phyloP scores from a whole-genome alignment of 192 early-diverging fungal genomes.

The Phycomyces blakesleeanus region DNA sequence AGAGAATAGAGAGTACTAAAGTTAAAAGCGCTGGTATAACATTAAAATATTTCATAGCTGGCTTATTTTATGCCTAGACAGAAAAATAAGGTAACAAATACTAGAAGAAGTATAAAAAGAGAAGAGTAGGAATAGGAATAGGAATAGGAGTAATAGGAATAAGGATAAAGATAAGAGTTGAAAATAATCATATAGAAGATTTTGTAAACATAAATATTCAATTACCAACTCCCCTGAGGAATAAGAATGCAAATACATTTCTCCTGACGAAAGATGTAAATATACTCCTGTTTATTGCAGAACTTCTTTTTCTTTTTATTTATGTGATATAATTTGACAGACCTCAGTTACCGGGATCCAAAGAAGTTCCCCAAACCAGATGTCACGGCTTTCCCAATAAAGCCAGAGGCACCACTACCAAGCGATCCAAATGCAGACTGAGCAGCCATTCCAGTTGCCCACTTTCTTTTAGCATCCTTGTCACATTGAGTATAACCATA shows the following conservation, averaged over 20 bases:
- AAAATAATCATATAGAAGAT: background rate
- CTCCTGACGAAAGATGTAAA: background rate
- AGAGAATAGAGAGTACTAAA: background rate
- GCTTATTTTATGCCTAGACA: background rate
- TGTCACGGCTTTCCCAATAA: slow-evolving; percentile 30
- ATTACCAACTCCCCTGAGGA: background rate
- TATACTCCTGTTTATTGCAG: background rate
- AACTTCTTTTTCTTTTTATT: background rate
- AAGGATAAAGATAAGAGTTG: background rate
- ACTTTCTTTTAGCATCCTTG: slow-evolving; percentile 80
- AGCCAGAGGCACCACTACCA: slow-evolving; percentile 43
- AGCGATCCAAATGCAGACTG: slow-evolving; percentile 44
- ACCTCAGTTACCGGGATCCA: background rate
- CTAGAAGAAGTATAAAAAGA: no score
- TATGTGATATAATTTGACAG: background rate
- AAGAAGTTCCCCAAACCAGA: slow-evolving; percentile 31
- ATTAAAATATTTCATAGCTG: background rate
- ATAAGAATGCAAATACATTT: background rate
- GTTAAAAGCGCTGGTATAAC: background rate
- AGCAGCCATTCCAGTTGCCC: slow-evolving; percentile 63
- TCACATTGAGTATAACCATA: slow-evolving; percentile 94
- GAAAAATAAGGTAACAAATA: no score
- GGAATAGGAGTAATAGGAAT: background rate
- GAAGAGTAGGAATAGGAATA: background rate
- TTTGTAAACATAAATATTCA: background rate